These are phyloP conservation scores for Penicillium nucicola DNA, from an alignment of 495 filamentous ascomycete species.

Conservation along the genomic window DNA sequence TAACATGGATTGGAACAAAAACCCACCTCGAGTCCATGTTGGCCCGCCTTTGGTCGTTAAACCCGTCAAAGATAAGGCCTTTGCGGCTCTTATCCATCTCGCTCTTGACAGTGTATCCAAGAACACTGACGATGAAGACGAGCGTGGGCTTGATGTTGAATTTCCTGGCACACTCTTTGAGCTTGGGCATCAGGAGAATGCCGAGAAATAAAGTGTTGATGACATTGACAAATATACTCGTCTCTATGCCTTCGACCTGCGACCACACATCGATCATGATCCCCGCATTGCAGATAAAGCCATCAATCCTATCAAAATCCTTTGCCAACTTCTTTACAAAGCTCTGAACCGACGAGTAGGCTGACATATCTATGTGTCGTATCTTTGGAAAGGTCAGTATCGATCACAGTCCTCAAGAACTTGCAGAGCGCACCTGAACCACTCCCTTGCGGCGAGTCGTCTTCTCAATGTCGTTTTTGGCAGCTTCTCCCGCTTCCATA, in stretches of 20 bases:
- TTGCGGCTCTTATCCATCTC: conserved; percentile 14
- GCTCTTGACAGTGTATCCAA: conserved; percentile 15
- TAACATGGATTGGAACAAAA: too few species aligned
- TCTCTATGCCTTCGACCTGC: conserved; percentile 3
- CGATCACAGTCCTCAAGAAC: not conserved
- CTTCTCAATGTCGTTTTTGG: conserved; percentile 20
- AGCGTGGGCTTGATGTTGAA: conserved; percentile 8
- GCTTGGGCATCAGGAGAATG: conserved; percentile 9
- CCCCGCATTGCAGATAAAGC: conserved; percentile 15
- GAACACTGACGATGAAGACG: conserved; percentile 11
- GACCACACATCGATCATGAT: not conserved
- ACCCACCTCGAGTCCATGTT: not conserved
- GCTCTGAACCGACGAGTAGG: conserved; percentile 19
- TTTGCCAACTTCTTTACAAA: conserved; percentile 17
- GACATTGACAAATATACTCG: conserved; percentile 13
- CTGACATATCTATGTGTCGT: conserved; percentile 15
- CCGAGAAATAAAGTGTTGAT: conserved; percentile 12
- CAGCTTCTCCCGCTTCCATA: conserved; percentile 36
- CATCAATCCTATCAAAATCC: conserved; percentile 12
- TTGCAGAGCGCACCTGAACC: not conserved
- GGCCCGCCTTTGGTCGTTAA: not conserved
- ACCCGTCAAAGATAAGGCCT: not conserved
- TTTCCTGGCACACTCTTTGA: conserved; percentile 10
- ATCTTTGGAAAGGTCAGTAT: conserved; percentile 13
- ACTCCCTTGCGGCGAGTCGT: conserved; percentile 8